phyloP scores from a whole-genome alignment of 257 asterid species.

The Oldenlandia corymbosa region DNA sequence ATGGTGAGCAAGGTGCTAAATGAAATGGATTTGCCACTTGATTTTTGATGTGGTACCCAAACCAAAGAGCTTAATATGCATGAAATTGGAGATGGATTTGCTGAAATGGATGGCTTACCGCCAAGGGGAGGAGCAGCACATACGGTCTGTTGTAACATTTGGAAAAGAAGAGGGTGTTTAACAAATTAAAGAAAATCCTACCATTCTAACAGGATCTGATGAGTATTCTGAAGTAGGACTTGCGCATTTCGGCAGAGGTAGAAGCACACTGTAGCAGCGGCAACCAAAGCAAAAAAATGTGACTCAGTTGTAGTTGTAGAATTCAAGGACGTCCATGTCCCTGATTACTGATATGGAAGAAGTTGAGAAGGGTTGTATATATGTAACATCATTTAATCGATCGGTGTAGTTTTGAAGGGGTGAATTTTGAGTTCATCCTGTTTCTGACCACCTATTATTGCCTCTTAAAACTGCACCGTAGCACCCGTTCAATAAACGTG shows the following conservation, averaged over 20 bases:
- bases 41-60: slow-evolving; percentile 11
- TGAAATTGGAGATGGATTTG: slow-evolving; percentile 4
- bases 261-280: not conserved
- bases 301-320: not conserved
- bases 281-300: not conserved
- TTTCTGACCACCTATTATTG: not conserved
- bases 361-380: not conserved
- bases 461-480: no score
- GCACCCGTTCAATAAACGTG: no score
- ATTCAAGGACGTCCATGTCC: not conserved
- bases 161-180: slow-evolving; percentile 19
- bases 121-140: slow-evolving; percentile 19
- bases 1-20: slow-evolving; percentile 11
- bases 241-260: no score
- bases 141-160: slow-evolving; percentile 12
- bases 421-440: not conserved
- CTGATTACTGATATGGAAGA: not conserved
- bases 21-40: slow-evolving; percentile 13
- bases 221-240: slow-evolving; percentile 30
- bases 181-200: no score
- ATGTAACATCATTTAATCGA: not conserved
- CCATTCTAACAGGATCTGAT: slow-evolving; percentile 1
- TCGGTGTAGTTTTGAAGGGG: not conserved
- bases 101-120: slow-evolving; percentile 20
- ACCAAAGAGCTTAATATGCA: slow-evolving; percentile 5